A percentile compares a stretch with the other conserved stretches of the same genome.
phyloP scores from a whole-genome alignment of 2,329 filamentous ascomycete species.

The Daldinia sp. region DNA sequence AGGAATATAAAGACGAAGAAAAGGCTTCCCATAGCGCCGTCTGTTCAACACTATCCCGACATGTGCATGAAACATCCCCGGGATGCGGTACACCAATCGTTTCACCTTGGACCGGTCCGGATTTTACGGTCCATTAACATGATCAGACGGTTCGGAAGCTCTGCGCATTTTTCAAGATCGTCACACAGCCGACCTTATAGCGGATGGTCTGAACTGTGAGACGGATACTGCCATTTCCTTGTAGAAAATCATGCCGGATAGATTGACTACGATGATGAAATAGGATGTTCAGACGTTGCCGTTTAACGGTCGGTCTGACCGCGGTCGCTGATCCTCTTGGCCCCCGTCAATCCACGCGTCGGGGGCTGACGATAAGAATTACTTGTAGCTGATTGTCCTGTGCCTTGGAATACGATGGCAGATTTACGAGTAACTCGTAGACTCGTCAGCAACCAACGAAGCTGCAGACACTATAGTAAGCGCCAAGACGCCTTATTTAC shows the following conservation, averaged over 20 bases:
- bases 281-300: constrained; percentile 11
- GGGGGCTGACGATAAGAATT: constrained; percentile 20
- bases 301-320: constrained; percentile 17
- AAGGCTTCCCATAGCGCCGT: not conserved
- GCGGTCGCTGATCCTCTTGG: constrained; percentile 19
- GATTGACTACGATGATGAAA: constrained; percentile 15
- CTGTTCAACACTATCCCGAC: constrained; percentile 10
- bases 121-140: constrained; percentile 33
- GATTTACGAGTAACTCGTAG: constrained; percentile 6
- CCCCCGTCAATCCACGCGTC: constrained; percentile 16
- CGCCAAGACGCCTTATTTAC: constrained; percentile 14
- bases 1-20: constrained; percentile 5
- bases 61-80: constrained; percentile 32
- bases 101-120: constrained; percentile 40
- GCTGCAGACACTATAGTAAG: constrained; percentile 17
- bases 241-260: constrained; percentile 27
- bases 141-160: constrained; percentile 39
- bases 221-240: constrained; percentile 15
- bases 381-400: constrained; percentile 7
- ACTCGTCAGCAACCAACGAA: not conserved
- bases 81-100: constrained; percentile 38
- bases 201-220: constrained; percentile 35
- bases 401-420: constrained; percentile 11
- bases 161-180: constrained; percentile 33
- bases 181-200: constrained; percentile 32